A percentile compares a stretch with the other conserved stretches of the same genome.
phyloP scores from a whole-genome alignment of 176 grass and related monocot species.

The Musa troglodytarum region DNA sequence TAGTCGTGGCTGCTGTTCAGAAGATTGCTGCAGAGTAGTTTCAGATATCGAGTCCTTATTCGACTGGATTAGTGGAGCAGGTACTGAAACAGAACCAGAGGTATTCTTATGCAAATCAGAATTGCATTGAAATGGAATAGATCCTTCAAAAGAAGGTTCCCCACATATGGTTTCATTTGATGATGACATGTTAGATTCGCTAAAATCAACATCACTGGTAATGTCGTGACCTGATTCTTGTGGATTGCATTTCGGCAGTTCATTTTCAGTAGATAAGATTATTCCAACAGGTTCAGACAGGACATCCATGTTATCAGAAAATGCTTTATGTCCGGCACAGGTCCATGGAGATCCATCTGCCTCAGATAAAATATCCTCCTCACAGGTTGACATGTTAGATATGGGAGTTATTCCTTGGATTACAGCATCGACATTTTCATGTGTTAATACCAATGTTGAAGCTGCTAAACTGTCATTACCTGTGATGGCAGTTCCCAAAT shows the following conservation, averaged over 20 bases:
- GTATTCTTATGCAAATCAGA: background rate
- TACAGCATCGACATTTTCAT: too few species aligned
- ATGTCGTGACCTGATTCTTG: background rate
- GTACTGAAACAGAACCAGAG: too few species aligned
- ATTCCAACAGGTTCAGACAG: constrained; percentile 1
- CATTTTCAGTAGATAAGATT: background rate
- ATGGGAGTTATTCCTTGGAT: too few species aligned
- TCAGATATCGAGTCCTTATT: too few species aligned
- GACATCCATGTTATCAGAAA: background rate
- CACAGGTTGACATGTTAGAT: too few species aligned
- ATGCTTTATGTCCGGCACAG: too few species aligned
- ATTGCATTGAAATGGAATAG: background rate
- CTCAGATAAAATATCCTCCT: too few species aligned
- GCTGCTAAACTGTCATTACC: constrained; percentile 21
- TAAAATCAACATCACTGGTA: background rate
- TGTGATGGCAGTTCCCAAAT: constrained; percentile 22
- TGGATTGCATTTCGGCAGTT: background rate
- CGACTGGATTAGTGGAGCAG: too few species aligned
- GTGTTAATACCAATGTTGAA: background rate
- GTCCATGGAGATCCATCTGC: too few species aligned
- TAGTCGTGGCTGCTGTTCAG: background rate
- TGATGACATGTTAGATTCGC: background rate
- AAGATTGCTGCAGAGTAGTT: too few species aligned
- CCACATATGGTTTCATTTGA: background rate
- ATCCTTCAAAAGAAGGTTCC: background rate